Evolutionary conservation across 1,284 basidiomycete genomes (phyloP).

Genomic region (Puccinia hordei): DNA sequence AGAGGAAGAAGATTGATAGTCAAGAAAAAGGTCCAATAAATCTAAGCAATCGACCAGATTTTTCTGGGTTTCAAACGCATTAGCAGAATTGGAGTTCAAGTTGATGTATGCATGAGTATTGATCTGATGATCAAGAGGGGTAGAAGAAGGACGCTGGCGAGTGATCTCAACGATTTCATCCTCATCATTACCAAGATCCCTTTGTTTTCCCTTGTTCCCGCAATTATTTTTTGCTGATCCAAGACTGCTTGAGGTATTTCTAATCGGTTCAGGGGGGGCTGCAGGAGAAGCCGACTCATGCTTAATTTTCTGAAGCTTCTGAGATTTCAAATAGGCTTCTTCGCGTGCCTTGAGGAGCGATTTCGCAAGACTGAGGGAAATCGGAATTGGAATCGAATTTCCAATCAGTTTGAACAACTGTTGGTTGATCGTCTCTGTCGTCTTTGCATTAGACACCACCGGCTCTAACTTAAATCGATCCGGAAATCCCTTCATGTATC

Average conservation of each 20-base stretch:
- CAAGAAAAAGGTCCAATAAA: not conserved
- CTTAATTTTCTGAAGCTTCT: not conserved
- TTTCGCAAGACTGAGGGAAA: conserved; percentile 3
- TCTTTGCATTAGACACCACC: not conserved
- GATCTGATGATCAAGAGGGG: not conserved
- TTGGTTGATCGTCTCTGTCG: conserved; percentile 6
- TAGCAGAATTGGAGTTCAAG: not conserved
- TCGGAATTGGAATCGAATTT: conserved; percentile 36
- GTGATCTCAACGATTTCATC: not conserved
- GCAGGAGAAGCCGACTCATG: not conserved
- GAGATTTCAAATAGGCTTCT: not conserved
- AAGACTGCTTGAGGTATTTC: too few relatives aligned
- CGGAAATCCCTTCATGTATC: conserved; percentile 24
- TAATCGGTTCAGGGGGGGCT: not conserved
- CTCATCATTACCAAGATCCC: not conserved
- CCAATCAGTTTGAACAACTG: conserved; percentile 37
- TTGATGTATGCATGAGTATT: not conserved
- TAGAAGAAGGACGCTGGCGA: not conserved
- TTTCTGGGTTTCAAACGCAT: not conserved
- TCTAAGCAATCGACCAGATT: not conserved
- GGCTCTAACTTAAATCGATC: conserved; percentile 26
- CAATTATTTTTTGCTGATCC: not conserved
- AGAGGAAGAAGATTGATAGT: not conserved
- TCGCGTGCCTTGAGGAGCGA: not conserved
- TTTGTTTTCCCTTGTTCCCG: too few relatives aligned